These are phyloP conservation scores for Amorphotheca resinae DNA, from an alignment of 495 filamentous ascomycete species.

Conservation along the genomic window DNA sequence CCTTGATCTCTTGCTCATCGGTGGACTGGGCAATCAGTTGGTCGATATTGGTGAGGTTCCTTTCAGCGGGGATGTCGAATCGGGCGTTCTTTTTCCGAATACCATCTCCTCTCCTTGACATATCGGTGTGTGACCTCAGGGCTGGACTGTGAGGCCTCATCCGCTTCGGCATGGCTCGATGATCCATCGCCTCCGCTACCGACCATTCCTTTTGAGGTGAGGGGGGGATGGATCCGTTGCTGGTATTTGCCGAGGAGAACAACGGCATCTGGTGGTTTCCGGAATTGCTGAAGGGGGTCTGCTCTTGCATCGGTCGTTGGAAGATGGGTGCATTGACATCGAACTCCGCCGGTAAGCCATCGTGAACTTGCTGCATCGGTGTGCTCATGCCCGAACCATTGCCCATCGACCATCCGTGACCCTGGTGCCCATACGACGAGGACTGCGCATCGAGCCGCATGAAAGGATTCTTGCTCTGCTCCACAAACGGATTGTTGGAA, in stretches of 20 bases:
- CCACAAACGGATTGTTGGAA: constrained; percentile 51
- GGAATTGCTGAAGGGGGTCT: constrained; percentile 37
- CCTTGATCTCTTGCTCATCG: constrained; percentile 92
- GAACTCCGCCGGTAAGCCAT: constrained; percentile 50
- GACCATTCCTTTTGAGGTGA: constrained; percentile 44
- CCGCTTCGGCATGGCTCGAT: constrained; percentile 55
- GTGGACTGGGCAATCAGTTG: constrained; percentile 75
- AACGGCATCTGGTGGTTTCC: constrained; percentile 31
- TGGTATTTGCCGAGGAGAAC: constrained; percentile 34
- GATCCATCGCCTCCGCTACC: constrained; percentile 41
- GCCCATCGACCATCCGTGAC: constrained; percentile 44
- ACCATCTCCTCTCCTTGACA: constrained; percentile 65
- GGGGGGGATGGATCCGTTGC: constrained; percentile 32
- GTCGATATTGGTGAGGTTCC: constrained; percentile 91
- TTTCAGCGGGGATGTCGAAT: constrained; percentile 92
- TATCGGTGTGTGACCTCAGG: constrained; percentile 68
- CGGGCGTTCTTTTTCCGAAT: constrained; percentile 99
- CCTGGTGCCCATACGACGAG: constrained; percentile 37
- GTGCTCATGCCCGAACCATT: constrained; percentile 27
- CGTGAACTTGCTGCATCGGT: constrained; percentile 42
- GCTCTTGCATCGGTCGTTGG: constrained; percentile 31
- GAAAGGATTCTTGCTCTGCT: constrained; percentile 39
- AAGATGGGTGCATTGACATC: constrained; percentile 35
- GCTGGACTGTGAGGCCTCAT: constrained; percentile 56
- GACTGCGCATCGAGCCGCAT: constrained; percentile 44